phyloP scores from a whole-genome alignment of 306 rosid genomes.

The Prunus fruticosa region DNA sequence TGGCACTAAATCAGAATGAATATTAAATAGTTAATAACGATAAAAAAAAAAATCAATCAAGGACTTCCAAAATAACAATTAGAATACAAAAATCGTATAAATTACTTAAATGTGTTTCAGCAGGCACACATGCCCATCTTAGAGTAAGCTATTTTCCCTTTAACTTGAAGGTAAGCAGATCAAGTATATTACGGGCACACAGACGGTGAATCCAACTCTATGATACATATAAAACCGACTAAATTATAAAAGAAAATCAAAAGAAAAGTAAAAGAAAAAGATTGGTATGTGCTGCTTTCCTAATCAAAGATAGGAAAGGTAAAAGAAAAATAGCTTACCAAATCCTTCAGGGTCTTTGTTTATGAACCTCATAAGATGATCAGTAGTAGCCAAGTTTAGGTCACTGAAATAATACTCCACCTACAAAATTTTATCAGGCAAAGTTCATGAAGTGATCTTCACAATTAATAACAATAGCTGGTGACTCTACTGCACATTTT shows the following conservation, averaged over 20 bases:
- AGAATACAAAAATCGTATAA: constrained; percentile 5
- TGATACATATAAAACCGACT: background rate
- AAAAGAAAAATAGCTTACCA: constrained; percentile 47
- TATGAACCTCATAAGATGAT: constrained; percentile 96
- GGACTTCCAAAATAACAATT: constrained; percentile 6
- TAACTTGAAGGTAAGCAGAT: background rate
- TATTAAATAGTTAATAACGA: constrained; percentile 9
- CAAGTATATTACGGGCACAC: background rate
- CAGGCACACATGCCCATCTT: background rate
- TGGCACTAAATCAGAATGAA: constrained; percentile 63
- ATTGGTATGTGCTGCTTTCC: no score
- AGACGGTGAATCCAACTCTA: background rate
- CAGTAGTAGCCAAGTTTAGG: constrained; percentile 91
- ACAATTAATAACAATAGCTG: background rate
- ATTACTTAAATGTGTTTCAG: background rate
- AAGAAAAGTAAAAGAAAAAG: background rate
- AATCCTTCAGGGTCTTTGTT: constrained; percentile 89
- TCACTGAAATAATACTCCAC: constrained; percentile 99
- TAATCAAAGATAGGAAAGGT: no score
- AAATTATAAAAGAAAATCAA: background rate
- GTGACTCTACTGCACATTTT: background rate
- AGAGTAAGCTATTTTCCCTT: background rate
- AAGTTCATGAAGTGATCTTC: background rate
- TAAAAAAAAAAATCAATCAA: constrained; percentile 5
- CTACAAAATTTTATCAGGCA: constrained; percentile 40